phyloP scores from a whole-genome alignment of 2,329 filamentous ascomycete genomes.

The Nemania sp. region DNA sequence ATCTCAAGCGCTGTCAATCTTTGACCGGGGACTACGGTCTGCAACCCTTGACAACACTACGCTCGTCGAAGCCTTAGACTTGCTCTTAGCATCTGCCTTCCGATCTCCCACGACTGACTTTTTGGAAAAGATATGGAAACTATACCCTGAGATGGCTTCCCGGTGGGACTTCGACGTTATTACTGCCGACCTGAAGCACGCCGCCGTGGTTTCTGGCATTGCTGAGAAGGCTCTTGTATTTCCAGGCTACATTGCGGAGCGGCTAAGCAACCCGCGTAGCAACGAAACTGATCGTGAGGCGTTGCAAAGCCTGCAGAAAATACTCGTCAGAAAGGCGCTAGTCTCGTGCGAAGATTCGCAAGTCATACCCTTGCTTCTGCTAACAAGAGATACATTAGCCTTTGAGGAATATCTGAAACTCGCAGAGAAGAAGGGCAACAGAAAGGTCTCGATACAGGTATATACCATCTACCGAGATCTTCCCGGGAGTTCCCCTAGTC shows the following conservation, averaged over 20 bases:
- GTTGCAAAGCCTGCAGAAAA: constrained; percentile 33
- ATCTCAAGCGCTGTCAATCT: constrained; percentile 46
- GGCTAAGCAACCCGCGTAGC: constrained; percentile 17
- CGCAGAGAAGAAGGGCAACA: constrained; percentile 37
- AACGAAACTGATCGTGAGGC: constrained; percentile 21
- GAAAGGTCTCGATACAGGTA: constrained; percentile 45
- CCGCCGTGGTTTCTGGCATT: constrained; percentile 34
- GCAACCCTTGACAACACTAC: constrained; percentile 32
- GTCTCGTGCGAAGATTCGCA: constrained; percentile 33
- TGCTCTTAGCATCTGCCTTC: constrained; percentile 50
- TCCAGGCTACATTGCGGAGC: constrained; percentile 11
- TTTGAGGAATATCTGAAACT: constrained; percentile 52
- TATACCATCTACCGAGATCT: constrained; percentile 54
- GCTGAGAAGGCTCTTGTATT: constrained; percentile 35
- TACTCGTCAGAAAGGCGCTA: constrained; percentile 40
- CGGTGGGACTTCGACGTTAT: constrained; percentile 37
- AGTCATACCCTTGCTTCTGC: constrained; percentile 46
- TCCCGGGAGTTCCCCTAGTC: constrained; percentile 44
- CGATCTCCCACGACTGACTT: constrained; percentile 26
- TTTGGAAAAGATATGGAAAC: constrained; percentile 33
- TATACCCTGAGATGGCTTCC: constrained; percentile 36
- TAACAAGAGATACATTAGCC: constrained; percentile 44
- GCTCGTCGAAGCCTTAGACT: constrained; percentile 49
- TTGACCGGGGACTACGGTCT: constrained; percentile 44
- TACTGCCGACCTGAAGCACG: constrained; percentile 31